phyloP scores from a whole-genome alignment of 257 asterid genomes.

The Orobanche coerulescens region DNA sequence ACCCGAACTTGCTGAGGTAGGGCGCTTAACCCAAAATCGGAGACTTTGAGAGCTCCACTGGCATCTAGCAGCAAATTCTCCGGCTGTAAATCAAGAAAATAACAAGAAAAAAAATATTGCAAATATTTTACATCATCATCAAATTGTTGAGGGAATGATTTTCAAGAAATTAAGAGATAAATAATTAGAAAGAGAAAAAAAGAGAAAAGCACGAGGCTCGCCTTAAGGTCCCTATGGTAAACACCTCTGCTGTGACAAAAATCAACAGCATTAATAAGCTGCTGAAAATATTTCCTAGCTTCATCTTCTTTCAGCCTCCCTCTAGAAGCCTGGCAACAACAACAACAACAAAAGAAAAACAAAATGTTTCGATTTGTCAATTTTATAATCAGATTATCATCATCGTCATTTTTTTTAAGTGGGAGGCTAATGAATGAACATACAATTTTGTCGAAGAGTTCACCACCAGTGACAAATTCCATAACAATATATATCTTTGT shows the following conservation, averaged over 20 bases:
- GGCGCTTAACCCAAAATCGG: constrained; percentile 94
- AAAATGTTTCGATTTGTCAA: background rate
- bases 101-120: constrained; percentile 4
- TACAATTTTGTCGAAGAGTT: constrained; percentile 91
- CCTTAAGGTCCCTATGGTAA: constrained; percentile 91
- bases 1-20: constrained; percentile 97
- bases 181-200: background rate
- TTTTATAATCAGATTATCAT: constrained; percentile 4
- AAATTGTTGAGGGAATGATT: background rate
- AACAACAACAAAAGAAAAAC: constrained; percentile 21
- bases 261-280: constrained; percentile 89
- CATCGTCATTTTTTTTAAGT: constrained; percentile 9
- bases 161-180: background rate
- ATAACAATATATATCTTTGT: constrained; percentile 82
- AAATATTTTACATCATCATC: background rate
- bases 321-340: constrained; percentile 48
- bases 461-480: constrained; percentile 96
- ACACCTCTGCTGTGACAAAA: constrained; percentile 97
- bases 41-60: constrained; percentile 74
- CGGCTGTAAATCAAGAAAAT: constrained; percentile 43
- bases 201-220: constrained; percentile 12
- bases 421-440: constrained; percentile 17
- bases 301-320: constrained; percentile 98
- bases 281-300: constrained; percentile 89
- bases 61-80: constrained; percentile 84